Conservation (phyloP, 306 rosid species). For the Astragalus membranaceus region DNA sequence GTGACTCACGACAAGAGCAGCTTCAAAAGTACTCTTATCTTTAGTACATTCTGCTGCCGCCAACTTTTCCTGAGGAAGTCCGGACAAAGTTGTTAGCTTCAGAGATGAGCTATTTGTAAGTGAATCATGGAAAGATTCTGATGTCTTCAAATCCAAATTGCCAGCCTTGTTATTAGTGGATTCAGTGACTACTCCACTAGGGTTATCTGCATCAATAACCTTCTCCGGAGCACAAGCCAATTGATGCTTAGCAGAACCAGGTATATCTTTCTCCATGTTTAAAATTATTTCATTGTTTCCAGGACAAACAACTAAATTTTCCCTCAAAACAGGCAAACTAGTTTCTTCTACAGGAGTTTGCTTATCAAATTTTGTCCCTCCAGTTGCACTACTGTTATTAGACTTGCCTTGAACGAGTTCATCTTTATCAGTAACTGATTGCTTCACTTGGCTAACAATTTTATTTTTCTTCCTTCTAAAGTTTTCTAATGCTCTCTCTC, state of each 20-base stretch:
- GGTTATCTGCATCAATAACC: constrained; percentile 25
- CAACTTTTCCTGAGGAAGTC: constrained; percentile 14
- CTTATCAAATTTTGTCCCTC: constrained; percentile 21
- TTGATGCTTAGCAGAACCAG: constrained; percentile 25
- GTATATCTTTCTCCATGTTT: constrained; percentile 22
- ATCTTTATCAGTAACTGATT: constrained; percentile 12
- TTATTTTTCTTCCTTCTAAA: constrained; percentile 45
- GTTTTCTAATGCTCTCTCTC: constrained; percentile 80
- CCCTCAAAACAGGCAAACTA: constrained; percentile 19
- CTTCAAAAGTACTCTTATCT: not conserved
- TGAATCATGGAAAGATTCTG: constrained; percentile 15
- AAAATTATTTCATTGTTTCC: constrained; percentile 16
- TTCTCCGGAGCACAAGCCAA: constrained; percentile 31
- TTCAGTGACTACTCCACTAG: constrained; percentile 14
- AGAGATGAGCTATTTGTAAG: constrained; percentile 2
- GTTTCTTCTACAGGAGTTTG: constrained; percentile 29
- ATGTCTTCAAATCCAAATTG: constrained; percentile 23
- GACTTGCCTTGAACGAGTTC: constrained; percentile 35
- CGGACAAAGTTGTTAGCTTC: constrained; percentile 9
- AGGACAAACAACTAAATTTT: constrained; percentile 21
- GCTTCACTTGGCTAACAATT: constrained; percentile 36
- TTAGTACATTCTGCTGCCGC: not conserved
- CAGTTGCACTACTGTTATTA: constrained; percentile 22
- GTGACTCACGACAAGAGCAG: not conserved
- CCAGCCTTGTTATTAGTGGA: not conserved